Percentiles rank a stretch among this genome's conserved stretches.
Evolutionary conservation across 805 yeast species (phyloP).

Genomic region (Starmerella bombicola): DNA sequence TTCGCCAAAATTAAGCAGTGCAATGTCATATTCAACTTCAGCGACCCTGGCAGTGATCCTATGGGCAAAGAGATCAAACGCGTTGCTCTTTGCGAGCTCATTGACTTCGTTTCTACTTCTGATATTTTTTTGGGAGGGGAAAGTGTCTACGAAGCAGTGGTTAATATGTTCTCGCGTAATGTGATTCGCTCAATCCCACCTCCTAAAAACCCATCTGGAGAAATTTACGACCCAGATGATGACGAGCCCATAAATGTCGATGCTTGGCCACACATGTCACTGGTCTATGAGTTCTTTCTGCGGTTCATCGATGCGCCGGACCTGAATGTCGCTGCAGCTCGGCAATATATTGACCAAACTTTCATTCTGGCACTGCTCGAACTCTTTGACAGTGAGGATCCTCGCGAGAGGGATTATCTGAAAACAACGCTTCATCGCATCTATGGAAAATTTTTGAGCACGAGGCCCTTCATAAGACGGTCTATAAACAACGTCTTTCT

Average conservation of each 20-base stretch:
- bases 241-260: conserved; percentile 95
- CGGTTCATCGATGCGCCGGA: conserved; percentile 90
- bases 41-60: conserved; percentile 82
- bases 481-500: conserved; percentile 84
- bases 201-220: conserved; percentile 94
- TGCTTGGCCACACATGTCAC: conserved; percentile 98
- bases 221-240: conserved; percentile 93
- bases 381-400: conserved; percentile 91
- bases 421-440: conserved; percentile 92
- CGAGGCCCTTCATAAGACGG: conserved; percentile 82
- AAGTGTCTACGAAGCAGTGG: conserved; percentile 78
- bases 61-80: conserved; percentile 88
- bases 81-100: conserved; percentile 73
- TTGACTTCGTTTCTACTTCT: conserved; percentile 72
- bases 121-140: conserved; percentile 70
- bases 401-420: conserved; percentile 86
- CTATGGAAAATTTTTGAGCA: conserved; percentile 83
- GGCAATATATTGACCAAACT: conserved; percentile 83
- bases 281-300: conserved; percentile 86
- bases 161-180: conserved; percentile 77
- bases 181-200: conserved; percentile 95
- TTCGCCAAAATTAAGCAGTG: conserved; percentile 87
- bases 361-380: conserved; percentile 73
- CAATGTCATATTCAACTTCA: conserved; percentile 84
- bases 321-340: conserved; percentile 84